These are phyloP conservation scores for Lagerstroemia speciosa DNA, from an alignment of 345 rosid species.

Conservation along the genomic window DNA sequence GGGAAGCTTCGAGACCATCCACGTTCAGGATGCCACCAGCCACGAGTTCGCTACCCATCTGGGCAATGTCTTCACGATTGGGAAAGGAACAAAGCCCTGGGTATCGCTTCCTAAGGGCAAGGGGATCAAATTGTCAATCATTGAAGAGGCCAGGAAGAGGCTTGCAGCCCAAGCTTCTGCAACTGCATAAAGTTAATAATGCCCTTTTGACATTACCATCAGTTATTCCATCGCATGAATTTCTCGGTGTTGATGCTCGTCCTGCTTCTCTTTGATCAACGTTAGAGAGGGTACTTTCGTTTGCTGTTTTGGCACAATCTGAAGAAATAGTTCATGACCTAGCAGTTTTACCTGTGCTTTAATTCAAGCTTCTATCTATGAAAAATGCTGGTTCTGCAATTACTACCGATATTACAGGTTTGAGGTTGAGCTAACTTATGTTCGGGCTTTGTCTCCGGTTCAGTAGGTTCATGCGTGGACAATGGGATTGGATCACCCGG, in stretches of 20 bases:
- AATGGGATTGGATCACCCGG: no score
- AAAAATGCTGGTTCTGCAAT: no score
- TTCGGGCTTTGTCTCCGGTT: no score
- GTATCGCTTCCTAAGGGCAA: slow-evolving; percentile 8
- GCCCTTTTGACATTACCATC: neutral
- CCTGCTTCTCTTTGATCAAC: no score
- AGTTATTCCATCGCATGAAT: neutral
- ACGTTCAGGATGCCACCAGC: slow-evolving; percentile 3
- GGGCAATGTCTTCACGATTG: slow-evolving; percentile 5
- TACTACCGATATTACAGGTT: no score
- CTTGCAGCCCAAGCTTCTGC: slow-evolving; percentile 5
- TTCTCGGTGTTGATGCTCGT: slow-evolving; percentile 20
- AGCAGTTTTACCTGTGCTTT: no score
- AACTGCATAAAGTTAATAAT: neutral
- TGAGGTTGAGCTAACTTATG: no score
- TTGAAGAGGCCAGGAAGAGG: slow-evolving; percentile 6
- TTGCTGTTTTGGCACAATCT: no score
- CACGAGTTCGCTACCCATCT: slow-evolving; percentile 6
- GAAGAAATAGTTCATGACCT: no score
- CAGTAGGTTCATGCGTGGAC: no score
- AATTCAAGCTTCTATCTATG: no score
- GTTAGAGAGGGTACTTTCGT: no score
- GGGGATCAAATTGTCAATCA: slow-evolving; percentile 6
- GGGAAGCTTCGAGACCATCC: slow-evolving; percentile 6
- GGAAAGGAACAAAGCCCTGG: slow-evolving; percentile 9